These are phyloP conservation scores for Mycosphaerelloides madeirae DNA, from an alignment of 2,329 filamentous ascomycete genomes.

Conservation along the genomic window DNA sequence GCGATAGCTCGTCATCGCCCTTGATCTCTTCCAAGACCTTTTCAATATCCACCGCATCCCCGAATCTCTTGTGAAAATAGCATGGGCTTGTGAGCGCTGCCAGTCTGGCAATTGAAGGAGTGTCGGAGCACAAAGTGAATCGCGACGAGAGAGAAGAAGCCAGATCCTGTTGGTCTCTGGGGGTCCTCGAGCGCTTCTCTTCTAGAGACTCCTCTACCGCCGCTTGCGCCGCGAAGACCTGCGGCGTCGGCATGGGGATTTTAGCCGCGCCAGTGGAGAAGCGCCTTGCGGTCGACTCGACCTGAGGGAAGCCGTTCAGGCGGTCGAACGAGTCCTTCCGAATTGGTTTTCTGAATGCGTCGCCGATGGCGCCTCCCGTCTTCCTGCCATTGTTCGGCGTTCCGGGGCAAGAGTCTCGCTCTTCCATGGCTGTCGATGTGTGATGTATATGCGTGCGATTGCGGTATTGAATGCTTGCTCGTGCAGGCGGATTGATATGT, in stretches of 20 bases:
- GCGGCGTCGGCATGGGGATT: constrained; percentile 30
- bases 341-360: constrained; percentile 19
- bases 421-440: not conserved
- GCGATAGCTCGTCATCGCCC: constrained; percentile 81
- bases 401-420: constrained; percentile 12
- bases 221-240: constrained; percentile 28
- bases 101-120: constrained; percentile 42
- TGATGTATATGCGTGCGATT: not conserved
- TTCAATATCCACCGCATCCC: constrained; percentile 90
- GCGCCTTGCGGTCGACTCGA: constrained; percentile 30
- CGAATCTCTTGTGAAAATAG: constrained; percentile 96
- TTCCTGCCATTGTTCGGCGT: constrained; percentile 15
- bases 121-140: constrained; percentile 26
- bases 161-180: constrained; percentile 25
- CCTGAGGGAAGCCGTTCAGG: constrained; percentile 21
- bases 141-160: constrained; percentile 21
- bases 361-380: constrained; percentile 4
- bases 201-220: constrained; percentile 25
- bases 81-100: constrained; percentile 82
- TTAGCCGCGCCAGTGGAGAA: constrained; percentile 31
- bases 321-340: constrained; percentile 32
- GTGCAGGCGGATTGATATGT: too few species aligned
- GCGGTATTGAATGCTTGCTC: not conserved
- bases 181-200: constrained; percentile 23
- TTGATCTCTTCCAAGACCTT: constrained; percentile 93